A percentile compares a stretch with the other conserved stretches of the same genome.
These are phyloP conservation scores for Inosperma sp. DNA, from an alignment of 768 basidiomycete species.

Conservation along the genomic window DNA sequence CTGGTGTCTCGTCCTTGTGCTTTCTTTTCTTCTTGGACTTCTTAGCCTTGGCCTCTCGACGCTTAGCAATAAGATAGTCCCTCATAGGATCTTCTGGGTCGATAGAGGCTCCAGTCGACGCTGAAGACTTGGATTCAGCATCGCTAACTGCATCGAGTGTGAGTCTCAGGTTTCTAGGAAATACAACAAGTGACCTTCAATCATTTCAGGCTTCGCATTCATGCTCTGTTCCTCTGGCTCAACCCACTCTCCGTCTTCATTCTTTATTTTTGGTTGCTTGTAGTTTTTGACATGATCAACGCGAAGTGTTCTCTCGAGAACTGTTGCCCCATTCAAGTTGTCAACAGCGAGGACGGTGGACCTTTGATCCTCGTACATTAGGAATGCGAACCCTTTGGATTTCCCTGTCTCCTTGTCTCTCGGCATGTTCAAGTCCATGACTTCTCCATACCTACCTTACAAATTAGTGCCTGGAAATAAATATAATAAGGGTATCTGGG, in stretches of 20 bases:
- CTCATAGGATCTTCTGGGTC: conserved; percentile 99
- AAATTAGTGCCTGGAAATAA: neutral
- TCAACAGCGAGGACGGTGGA: conserved; percentile 96
- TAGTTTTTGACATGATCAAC: conserved; percentile 94
- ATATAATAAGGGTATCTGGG: conserved; percentile 11
- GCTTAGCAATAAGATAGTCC: conserved; percentile 79
- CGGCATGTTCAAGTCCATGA: conserved; percentile 92
- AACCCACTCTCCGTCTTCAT: conserved; percentile 78
- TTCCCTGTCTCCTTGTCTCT: conserved; percentile 92
- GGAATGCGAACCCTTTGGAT: conserved; percentile 86
- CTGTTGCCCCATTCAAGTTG: conserved; percentile 93
- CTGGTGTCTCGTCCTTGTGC: conserved; percentile 71
- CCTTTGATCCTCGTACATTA: conserved; percentile 99
- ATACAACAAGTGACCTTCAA: too few relatives aligned
- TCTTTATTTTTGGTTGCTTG: conserved; percentile 75
- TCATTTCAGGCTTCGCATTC: conserved; percentile 77
- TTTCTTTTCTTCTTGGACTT: conserved; percentile 60
- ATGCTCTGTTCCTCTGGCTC: conserved; percentile 83
- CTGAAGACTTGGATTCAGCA: conserved; percentile 59
- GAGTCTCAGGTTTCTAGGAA: too few relatives aligned
- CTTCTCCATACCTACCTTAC: conserved; percentile 82
- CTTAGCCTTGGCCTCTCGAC: conserved; percentile 67
- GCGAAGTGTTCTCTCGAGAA: conserved; percentile 79
- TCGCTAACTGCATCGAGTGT: conserved; percentile 41
- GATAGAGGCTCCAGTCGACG: conserved; percentile 58